Base-by-base conservation (phyloP, 768 basidiomycete species). In the Mycena floridula region DNA sequence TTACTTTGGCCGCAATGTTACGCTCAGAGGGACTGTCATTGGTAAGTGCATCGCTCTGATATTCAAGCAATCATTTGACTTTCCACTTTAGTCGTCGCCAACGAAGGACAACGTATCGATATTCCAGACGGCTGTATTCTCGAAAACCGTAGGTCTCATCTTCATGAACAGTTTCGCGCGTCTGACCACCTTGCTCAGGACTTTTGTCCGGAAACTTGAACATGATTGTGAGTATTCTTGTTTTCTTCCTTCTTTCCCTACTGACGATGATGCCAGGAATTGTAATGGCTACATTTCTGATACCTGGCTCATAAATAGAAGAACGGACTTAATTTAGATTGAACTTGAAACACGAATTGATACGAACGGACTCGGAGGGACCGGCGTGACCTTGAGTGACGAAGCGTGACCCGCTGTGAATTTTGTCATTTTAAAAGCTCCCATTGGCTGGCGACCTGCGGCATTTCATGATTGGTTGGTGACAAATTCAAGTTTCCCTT, bases 21-120 rank as follows among this genome's bases (percentile, higher is more conserved):
- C 85, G 21, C 74, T 95, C 37, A 80, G 86, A 22, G 91, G 92
- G 5, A 95, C 92, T 25, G 91, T 94, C 56, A 93, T 95, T 54
- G 76, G 81, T 78, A 44, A 13, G 70, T 59, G 16, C 35, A 40
- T 13, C 15, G 8, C 40, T 38, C 13, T 39, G 15, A 16, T 18
- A 3, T 3, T 35, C 18, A 3, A 35, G 28, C 32, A 27, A 8
- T 39, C 21, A 27, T 13, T 39, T 21, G 5, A 15, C 8, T 38
- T 41, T 47, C 50, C 22, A 35, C 22, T 23, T 20, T 48, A 68
- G 56, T 88, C 46, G 83, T 89, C 47, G 85, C 87, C 20, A 87
- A 82, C 56, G 87, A 88, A 56, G 85, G 85, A 7, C 75, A 79
- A 54, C 72, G 76, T 45, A 88, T 89, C 44, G 76, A 82, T 54